A percentile compares a stretch with the other conserved stretches of the same genome.
phyloP scores from a whole-genome alignment of 2,329 filamentous ascomycete genomes.

The Xylariaceae sp. region DNA sequence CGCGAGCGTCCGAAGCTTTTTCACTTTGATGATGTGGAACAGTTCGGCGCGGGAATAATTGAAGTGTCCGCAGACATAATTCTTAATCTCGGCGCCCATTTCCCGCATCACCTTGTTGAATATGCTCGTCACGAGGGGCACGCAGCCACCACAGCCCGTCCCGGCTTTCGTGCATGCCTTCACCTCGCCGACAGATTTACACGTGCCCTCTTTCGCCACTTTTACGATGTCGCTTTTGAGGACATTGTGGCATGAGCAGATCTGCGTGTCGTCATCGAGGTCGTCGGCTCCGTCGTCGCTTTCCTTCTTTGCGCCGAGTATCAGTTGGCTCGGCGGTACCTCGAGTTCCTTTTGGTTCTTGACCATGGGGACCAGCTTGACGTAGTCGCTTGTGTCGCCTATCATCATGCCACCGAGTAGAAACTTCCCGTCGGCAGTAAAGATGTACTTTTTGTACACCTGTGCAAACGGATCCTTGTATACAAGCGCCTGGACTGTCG shows the following conservation, averaged over 20 bases:
- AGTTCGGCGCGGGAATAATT: constrained; percentile 76
- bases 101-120: constrained; percentile 84
- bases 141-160: constrained; percentile 83
- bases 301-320: constrained; percentile 68
- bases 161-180: constrained; percentile 90
- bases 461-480: constrained; percentile 86
- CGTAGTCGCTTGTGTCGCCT: constrained; percentile 83
- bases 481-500: constrained; percentile 72
- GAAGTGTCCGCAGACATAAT: constrained; percentile 81
- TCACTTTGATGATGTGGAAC: constrained; percentile 84
- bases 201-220: constrained; percentile 68
- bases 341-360: constrained; percentile 77
- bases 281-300: constrained; percentile 72
- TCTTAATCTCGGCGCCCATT: constrained; percentile 82
- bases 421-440: constrained; percentile 84
- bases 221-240: constrained; percentile 74
- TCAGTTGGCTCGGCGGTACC: constrained; percentile 72
- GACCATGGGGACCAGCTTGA: constrained; percentile 82
- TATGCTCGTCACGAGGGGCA: constrained; percentile 82
- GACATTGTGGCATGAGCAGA: constrained; percentile 92
- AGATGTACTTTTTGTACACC: constrained; percentile 91
- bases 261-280: constrained; percentile 76
- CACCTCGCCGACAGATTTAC: constrained; percentile 74
- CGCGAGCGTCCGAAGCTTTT: constrained; percentile 63
- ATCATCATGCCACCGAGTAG: constrained; percentile 97